phyloP scores from a whole-genome alignment of 2,329 filamentous ascomycete genomes.

The Fusarium bulbicola region DNA sequence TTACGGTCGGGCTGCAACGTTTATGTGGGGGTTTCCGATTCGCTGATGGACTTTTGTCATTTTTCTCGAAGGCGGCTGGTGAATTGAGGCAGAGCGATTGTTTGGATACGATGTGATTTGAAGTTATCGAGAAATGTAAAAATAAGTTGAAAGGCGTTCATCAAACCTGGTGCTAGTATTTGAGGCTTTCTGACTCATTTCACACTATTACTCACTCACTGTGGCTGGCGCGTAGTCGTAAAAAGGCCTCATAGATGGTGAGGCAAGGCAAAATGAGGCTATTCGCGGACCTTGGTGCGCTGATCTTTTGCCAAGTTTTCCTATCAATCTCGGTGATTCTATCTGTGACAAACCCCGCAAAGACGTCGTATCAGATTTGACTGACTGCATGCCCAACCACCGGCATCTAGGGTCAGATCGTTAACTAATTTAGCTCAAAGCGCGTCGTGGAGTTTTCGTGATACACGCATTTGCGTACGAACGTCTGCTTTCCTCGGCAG shows the following conservation, averaged over 20 bases:
- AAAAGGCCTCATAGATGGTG: conserved; percentile 1
- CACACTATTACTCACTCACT: conserved; percentile 8
- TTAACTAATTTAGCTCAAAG: not conserved
- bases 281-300: conserved; percentile 10
- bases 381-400: conserved; percentile 21
- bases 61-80: conserved; percentile 9
- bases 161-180: not conserved
- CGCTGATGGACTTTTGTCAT: conserved; percentile 3
- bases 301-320: conserved; percentile 1
- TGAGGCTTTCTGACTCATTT: conserved; percentile 1
- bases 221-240: not conserved
- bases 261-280: conserved; percentile 14
- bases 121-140: not conserved
- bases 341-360: conserved; percentile 13
- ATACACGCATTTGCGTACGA: not conserved
- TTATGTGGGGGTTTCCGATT: conserved; percentile 39
- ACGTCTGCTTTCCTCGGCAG: not conserved
- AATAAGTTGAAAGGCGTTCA: not conserved
- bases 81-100: conserved; percentile 8
- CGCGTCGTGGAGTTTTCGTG: not conserved
- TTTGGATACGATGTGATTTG: not conserved
- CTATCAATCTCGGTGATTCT: conserved; percentile 14
- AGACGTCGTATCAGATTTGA: conserved; percentile 16
- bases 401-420: not conserved
- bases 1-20: conserved; percentile 36